A percentile compares a stretch with the other conserved stretches of the same genome.
Conservation (phyloP, 306 rosid species). For the Pterocarpus santalinus region DNA sequence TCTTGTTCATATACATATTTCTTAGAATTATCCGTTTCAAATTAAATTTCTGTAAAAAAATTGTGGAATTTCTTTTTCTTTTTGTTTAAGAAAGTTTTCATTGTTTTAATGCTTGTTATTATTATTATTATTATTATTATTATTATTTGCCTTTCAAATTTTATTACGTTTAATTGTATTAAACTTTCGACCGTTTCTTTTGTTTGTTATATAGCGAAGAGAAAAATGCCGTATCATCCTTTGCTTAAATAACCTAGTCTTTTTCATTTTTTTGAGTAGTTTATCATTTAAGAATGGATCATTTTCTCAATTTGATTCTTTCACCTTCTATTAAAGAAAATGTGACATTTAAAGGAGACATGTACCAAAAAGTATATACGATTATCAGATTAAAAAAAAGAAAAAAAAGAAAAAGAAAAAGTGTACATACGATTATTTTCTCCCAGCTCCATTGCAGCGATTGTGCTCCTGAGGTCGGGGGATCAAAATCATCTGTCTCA, state of each 20-base stretch:
- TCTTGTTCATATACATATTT: conserved; percentile 53
- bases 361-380: too few species aligned
- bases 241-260: not conserved
- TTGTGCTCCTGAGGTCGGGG: too few species aligned
- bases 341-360: too few species aligned
- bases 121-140: not conserved
- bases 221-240: conserved; percentile 28
- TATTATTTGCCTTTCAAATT: not conserved
- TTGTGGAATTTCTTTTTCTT: not conserved
- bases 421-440: too few species aligned
- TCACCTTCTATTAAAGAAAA: not conserved
- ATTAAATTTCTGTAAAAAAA: conserved; percentile 59
- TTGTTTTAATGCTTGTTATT: conserved; percentile 34
- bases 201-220: conserved; percentile 44
- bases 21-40: conserved; percentile 45
- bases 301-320: not conserved
- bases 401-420: too few species aligned
- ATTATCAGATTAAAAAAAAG: too few species aligned
- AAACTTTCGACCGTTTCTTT: conserved; percentile 29
- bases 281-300: not conserved
- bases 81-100: not conserved
- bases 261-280: not conserved
- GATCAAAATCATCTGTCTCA: too few species aligned
- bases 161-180: conserved; percentile 43
- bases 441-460: too few species aligned